phyloP scores from a whole-genome alignment of 2,329 filamentous ascomycete species.

The Emergomyces orientalis region DNA sequence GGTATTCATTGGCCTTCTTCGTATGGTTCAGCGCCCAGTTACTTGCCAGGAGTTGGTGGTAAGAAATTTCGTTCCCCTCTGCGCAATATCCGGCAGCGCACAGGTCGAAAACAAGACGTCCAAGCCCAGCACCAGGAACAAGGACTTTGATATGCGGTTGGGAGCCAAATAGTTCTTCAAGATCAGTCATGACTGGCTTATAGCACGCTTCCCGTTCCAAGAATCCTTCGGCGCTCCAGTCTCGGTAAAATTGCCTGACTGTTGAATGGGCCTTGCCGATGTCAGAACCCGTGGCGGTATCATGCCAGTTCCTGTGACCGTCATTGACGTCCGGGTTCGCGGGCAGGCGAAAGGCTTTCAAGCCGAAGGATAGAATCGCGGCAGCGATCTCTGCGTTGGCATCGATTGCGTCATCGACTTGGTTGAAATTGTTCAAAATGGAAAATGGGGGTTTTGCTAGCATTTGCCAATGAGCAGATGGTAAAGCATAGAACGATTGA shows the following conservation, averaged over 20 bases:
- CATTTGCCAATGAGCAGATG: constrained; percentile 72
- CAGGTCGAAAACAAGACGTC: constrained; percentile 80
- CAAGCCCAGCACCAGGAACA: constrained; percentile 82
- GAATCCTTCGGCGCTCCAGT: constrained; percentile 76
- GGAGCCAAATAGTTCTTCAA: constrained; percentile 43
- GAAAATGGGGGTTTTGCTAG: constrained; percentile 74
- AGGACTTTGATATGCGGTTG: constrained; percentile 53
- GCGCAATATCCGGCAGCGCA: constrained; percentile 61
- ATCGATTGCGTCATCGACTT: constrained; percentile 80
- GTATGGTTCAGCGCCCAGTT: constrained; percentile 50
- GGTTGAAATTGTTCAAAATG: constrained; percentile 66
- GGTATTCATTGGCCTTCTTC: constrained; percentile 51
- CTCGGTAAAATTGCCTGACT: constrained; percentile 84
- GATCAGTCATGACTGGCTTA: constrained; percentile 57
- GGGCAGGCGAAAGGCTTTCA: constrained; percentile 56
- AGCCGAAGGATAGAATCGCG: constrained; percentile 61
- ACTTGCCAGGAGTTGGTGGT: constrained; percentile 87
- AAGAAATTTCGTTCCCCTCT: constrained; percentile 94
- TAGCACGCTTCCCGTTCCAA: constrained; percentile 70
- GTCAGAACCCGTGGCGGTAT: constrained; percentile 61
- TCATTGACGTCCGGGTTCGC: constrained; percentile 24
- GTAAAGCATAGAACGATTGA: constrained; percentile 86
- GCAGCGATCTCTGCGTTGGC: constrained; percentile 74
- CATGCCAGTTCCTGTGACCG: constrained; percentile 53
- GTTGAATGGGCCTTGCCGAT: constrained; percentile 89